Conservation (phyloP, 1,139 yeast species). For the Kodamaea suecica region DNA sequence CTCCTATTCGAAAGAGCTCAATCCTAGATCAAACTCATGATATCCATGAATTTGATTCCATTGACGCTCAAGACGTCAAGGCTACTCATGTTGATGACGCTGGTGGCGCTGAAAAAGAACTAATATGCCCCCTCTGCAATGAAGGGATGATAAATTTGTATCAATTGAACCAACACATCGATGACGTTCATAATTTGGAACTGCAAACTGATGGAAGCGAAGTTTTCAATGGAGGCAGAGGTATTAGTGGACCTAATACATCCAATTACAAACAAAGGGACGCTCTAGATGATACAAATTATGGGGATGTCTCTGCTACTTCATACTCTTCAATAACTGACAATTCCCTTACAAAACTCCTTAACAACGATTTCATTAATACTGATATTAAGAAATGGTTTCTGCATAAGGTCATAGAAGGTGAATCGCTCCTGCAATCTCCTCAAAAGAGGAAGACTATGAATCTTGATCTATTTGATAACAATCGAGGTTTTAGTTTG, state of each 20-base stretch:
- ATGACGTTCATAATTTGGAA: slow-evolving; percentile 50
- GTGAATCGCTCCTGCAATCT: slow-evolving; percentile 7
- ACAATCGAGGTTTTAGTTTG: slow-evolving; percentile 31
- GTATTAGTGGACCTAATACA: too few species aligned
- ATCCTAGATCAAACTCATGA: too few species aligned
- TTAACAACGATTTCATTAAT: slow-evolving; percentile 19
- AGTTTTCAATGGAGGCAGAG: too few species aligned
- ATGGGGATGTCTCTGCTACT: neutral
- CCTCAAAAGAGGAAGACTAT: slow-evolving; percentile 23
- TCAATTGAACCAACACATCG: slow-evolving; percentile 70
- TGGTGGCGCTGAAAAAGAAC: slow-evolving; percentile 1
- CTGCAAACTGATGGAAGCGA: neutral
- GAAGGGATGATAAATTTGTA: slow-evolving; percentile 55
- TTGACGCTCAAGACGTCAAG: too few species aligned
- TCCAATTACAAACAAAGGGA: too few species aligned
- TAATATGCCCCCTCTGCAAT: slow-evolving; percentile 67
- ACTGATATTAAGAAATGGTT: slow-evolving; percentile 25
- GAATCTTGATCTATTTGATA: slow-evolving; percentile 34
- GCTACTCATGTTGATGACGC: too few species aligned
- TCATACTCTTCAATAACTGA: neutral
- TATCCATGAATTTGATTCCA: too few species aligned
- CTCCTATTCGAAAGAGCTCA: slow-evolving; percentile 8
- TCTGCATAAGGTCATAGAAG: slow-evolving; percentile 14
- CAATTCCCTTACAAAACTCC: slow-evolving; percentile 11
- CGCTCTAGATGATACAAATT: neutral